These are phyloP conservation scores for Agarophyton chilense DNA, from an alignment of 23 red algal genomes.

Conservation along the genomic window DNA sequence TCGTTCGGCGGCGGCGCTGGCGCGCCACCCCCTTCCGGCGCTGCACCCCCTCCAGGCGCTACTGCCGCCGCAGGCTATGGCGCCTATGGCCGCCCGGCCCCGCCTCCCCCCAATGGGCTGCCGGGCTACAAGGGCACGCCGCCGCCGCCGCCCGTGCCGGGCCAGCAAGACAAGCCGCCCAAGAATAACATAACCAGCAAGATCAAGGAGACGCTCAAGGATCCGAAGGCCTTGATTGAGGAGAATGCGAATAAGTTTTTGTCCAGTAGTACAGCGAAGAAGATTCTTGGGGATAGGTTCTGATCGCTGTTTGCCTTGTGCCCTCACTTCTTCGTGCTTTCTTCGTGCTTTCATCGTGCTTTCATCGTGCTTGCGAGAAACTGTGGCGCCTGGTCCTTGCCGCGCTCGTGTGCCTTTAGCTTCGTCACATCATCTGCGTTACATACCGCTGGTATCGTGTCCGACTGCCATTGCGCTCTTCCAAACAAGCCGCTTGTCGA, in stretches of 20 bases:
- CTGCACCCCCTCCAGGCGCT: background rate
- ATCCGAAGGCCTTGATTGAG: constrained; percentile 1
- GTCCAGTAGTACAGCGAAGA: constrained; percentile 3
- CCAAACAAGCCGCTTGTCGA: too few relatives aligned
- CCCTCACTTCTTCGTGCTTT: too few relatives aligned
- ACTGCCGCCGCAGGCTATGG: background rate
- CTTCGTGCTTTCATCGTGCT: too few relatives aligned
- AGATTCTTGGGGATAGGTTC: constrained; percentile 1
- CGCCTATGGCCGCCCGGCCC: background rate
- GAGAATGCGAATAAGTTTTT: constrained; percentile 23
- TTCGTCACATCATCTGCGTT: too few relatives aligned
- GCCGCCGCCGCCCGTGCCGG: constrained; percentile 15
- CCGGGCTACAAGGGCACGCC: constrained; percentile 18
- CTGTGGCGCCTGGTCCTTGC: too few relatives aligned
- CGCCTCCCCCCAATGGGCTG: background rate
- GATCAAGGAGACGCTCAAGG: constrained; percentile 15
- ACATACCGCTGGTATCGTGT: too few relatives aligned
- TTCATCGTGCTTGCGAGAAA: too few relatives aligned
- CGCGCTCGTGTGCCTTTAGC: too few relatives aligned
- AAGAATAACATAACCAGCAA: background rate
- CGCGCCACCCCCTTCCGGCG: background rate
- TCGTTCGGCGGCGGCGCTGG: background rate
- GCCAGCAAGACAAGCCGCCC: background rate
- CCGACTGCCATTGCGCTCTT: too few relatives aligned
- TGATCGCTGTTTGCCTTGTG: background rate